Percentiles rank a stretch among this genome's conserved stretches.
phyloP scores from a whole-genome alignment of 495 filamentous ascomycete species.

The Xylaria sp. region DNA sequence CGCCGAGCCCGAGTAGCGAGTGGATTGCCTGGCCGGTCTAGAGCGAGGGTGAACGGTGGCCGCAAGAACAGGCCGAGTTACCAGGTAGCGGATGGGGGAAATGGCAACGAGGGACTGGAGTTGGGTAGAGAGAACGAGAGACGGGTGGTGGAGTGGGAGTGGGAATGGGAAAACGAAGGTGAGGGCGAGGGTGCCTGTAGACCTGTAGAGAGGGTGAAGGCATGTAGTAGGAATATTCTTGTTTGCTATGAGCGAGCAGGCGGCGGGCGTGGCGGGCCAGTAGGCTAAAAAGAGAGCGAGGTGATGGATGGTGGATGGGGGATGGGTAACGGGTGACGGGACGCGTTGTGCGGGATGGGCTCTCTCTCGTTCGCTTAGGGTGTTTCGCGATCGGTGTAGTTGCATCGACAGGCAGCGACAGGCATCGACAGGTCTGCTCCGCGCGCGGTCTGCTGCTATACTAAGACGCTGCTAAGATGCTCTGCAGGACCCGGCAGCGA shows the following conservation, averaged over 20 bases:
- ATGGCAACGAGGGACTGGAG: constrained; percentile 6
- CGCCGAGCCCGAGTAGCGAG: not conserved
- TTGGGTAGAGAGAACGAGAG: constrained; percentile 5
- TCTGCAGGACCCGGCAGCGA: constrained; percentile 15
- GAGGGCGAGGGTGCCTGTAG: constrained; percentile 32
- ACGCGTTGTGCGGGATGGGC: constrained; percentile 26
- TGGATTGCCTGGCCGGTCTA: not conserved
- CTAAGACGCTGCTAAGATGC: constrained; percentile 7
- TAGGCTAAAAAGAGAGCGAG: constrained; percentile 31
- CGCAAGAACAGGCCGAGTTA: constrained; percentile 13
- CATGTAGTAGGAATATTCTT: constrained; percentile 18
- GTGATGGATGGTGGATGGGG: constrained; percentile 28
- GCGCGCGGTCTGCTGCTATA: not conserved
- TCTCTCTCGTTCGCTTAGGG: constrained; percentile 11
- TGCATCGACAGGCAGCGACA: constrained; percentile 17
- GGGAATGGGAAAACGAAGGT: constrained; percentile 31
- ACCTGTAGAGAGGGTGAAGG: constrained; percentile 9
- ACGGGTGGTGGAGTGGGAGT: constrained; percentile 26
- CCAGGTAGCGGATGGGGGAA: not conserved
- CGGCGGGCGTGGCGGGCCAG: not conserved
- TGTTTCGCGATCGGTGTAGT: constrained; percentile 21
- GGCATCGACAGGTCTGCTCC: not conserved
- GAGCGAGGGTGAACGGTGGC: not conserved
- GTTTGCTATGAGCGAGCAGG: constrained; percentile 33
- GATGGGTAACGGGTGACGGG: constrained; percentile 31